Base-by-base conservation (phyloP, 371 early-diverging fungal species). In the Smittium mucronatum region DNA sequence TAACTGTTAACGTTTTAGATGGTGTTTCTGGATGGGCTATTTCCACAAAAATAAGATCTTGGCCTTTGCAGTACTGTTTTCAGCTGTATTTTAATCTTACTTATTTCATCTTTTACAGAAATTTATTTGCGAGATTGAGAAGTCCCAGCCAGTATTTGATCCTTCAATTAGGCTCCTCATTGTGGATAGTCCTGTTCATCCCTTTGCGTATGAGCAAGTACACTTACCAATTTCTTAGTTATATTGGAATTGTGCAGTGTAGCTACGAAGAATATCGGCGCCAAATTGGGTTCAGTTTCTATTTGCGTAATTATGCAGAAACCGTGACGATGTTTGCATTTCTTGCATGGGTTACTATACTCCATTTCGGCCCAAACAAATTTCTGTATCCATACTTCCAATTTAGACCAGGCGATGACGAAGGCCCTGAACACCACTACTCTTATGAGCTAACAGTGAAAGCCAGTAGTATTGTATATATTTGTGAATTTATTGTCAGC, bases 291-390 rank as follows among this genome's bases (percentile, higher is more conserved):
- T 78, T 87, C 2, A 81, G 86, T 0, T 85, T 89, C 67, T 89
- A 87, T 68, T 73, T 88, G 34, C 79, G 89, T 60, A 88, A 88
- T 75, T 74, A 86, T 47, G 89, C 89, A 8, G 89, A 89, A 74
- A 88, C 88, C 70, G 86, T 82, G 0, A 88, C 89, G n/a, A 87
- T 89, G 86, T 75, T 89, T 17, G 88, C 85, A 2, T 89, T 89
- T 63, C 69, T 89, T 29, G 81, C 80, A 64, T 88, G 88, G 87
- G 81, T 87, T 36, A 80, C 82, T 61, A 80, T 88, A n/a, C 79
- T 89, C 32, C 83, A 86, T 76, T 85, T 81, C 70, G 89, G 89
- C 0, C 86, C 86, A 21, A 89, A 89, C 74, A 68, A 81, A 36
- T 72, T 71, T 25, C 83, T 85, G 34, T 89, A 88, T 75, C 84